These are phyloP conservation scores for Schizosaccharomyces pombe DNA, from an alignment of 805 yeast species.

Conservation along the genomic window DNA sequence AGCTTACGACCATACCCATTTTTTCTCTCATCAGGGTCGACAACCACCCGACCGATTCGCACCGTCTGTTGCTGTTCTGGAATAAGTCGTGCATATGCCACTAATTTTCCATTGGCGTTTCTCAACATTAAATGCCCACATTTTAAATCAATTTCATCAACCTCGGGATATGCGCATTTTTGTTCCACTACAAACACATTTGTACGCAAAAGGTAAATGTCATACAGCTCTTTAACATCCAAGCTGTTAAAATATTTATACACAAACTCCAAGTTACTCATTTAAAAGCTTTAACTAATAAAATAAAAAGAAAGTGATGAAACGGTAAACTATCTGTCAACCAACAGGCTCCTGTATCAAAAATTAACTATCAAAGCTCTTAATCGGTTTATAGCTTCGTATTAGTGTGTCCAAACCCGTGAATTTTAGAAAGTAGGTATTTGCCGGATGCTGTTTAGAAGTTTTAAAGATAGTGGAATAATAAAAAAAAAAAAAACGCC, in stretches of 20 bases:
- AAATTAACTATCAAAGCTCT: too few species aligned
- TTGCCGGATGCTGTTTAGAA: too few species aligned
- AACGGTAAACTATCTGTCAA: too few species aligned
- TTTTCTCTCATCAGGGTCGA: background rate
- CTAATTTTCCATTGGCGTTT: background rate
- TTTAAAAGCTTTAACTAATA: too few species aligned
- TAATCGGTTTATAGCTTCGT: too few species aligned
- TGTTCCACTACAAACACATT: background rate
- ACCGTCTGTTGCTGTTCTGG: background rate
- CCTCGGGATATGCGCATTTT: background rate
- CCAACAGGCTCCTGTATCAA: too few species aligned
- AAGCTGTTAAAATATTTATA: background rate
- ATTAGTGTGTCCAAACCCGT: too few species aligned
- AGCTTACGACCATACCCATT: background rate
- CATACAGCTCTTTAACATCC: background rate
- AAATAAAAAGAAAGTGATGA: too few species aligned
- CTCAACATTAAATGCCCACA: background rate
- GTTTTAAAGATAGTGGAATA: too few species aligned
- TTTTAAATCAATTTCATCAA: background rate
- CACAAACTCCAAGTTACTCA: background rate
- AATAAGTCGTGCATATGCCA: background rate
- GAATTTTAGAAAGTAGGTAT: too few species aligned
- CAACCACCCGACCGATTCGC: background rate
- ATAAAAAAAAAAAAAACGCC: too few species aligned
- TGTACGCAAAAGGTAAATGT: background rate